Evolutionary conservation across 257 asterid species (phyloP), one percentile per base, ranked within the genome.

Genomic region (Catharanthus roseus): DNA sequence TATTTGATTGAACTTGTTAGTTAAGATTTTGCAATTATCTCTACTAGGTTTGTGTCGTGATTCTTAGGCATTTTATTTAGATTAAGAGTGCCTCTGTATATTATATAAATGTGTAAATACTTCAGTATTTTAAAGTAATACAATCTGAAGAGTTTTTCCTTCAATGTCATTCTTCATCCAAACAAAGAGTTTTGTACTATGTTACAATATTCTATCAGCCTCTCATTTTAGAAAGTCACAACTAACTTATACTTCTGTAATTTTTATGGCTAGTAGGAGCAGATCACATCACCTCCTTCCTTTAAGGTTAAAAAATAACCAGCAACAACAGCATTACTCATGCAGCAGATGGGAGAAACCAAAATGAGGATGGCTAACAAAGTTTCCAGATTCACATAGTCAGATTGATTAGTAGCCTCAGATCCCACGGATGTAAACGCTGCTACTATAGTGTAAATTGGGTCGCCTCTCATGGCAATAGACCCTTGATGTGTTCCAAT

Each of bases 371-470:
- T 75, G 80, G 69, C 23, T 2, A 29, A 58, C 65, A 12, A 82
- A 77, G 49, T 75, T 86, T 39, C 81, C 86, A 1, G 90, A 66
- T 88, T 90, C 83, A 82, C 65, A 72, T 84, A 86, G 36, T 82
- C 91, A 44, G 79, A 87, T 21, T 86, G 93, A n/a, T n/a, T n/a
- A 29, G 77, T 69, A 2, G 78, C 60, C 61, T 88, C 88, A 6
- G 70, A 62, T 60, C 77, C 89, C 84, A 86, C 72, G 60, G 77
- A 81, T 28, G 92, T 42, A n/a, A n/a, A n/a, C 44, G 79, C 79
- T 18, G 82, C 60, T 19, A 81, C 61, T 8, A 80, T 65, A 64
- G 71, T 79, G 64, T 81, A 82, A 4, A 72, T 82, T 31, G 76
- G 85, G 57, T 76, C 78, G 34, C 76, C 90, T 73, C 88, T 85